Conservation (phyloP, 805 yeast genomes). For the Starmera amethionina region DNA sequence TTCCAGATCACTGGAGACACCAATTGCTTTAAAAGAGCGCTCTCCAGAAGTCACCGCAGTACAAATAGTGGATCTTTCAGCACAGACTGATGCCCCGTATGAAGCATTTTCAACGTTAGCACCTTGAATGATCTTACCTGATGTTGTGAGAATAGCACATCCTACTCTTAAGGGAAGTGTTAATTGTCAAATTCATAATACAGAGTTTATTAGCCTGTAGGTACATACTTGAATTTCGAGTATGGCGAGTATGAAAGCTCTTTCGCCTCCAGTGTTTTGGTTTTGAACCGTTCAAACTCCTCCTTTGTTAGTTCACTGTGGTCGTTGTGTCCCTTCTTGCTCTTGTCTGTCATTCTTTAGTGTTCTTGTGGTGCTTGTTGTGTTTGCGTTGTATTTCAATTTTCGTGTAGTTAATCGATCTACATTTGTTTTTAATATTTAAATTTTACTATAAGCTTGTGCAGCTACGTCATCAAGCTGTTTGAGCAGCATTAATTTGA, state of each 20-base stretch:
- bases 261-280: slow-evolving; percentile 26
- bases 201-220: neutral
- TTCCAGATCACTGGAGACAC: slow-evolving; percentile 49
- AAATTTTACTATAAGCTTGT: too few relatives aligned
- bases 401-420: too few relatives aligned
- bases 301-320: neutral
- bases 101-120: slow-evolving; percentile 93
- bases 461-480: too few relatives aligned
- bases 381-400: too few relatives aligned
- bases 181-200: neutral
- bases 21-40: slow-evolving; percentile 45
- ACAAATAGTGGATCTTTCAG: slow-evolving; percentile 60
- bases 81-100: slow-evolving; percentile 70
- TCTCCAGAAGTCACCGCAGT: slow-evolving; percentile 41
- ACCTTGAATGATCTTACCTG: slow-evolving; percentile 48
- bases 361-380: neutral
- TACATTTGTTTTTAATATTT: too few relatives aligned
- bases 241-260: slow-evolving; percentile 58
- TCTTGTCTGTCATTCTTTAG: neutral
- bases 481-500: too few relatives aligned
- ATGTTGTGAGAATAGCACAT: slow-evolving; percentile 49
- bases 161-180: slow-evolving; percentile 49
- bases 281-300: neutral
- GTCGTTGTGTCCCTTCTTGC: neutral
- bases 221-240: slow-evolving; percentile 47